phyloP scores from a whole-genome alignment of 495 filamentous ascomycete species.

The Trichoderma gamsii region DNA sequence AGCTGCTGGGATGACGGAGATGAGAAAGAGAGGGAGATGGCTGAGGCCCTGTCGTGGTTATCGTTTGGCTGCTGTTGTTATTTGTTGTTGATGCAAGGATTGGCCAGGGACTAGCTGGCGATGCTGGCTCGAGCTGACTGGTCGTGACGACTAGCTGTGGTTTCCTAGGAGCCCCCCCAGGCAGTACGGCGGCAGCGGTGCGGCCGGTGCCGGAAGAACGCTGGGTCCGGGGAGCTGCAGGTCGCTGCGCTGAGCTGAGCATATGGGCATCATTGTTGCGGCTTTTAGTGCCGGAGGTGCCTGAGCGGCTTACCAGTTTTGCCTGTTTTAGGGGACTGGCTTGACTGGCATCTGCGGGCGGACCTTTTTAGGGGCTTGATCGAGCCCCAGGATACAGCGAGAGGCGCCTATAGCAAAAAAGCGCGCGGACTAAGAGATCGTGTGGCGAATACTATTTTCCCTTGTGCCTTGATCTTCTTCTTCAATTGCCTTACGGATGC shows the following conservation, averaged over 20 bases:
- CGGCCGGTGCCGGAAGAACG: background rate
- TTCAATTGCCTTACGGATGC: background rate
- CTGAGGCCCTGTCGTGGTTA: background rate
- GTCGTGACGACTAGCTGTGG: background rate
- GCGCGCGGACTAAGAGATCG: background rate
- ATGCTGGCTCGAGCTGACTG: background rate
- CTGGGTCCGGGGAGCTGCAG: background rate
- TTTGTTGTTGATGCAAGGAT: background rate
- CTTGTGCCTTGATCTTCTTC: background rate
- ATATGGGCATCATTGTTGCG: background rate
- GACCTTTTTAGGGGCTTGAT: conserved; percentile 4
- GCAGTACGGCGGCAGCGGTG: background rate
- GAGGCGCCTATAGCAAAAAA: background rate
- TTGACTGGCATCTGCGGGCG: background rate
- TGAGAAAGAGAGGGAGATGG: background rate
- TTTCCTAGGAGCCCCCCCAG: conserved; percentile 1
- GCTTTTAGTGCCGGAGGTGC: background rate
- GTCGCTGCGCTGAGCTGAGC: background rate
- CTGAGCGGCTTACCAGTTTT: conserved; percentile 8
- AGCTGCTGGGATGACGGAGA: background rate
- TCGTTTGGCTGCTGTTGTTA: conserved; percentile 7
- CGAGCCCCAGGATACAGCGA: background rate
- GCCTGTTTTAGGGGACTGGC: background rate
- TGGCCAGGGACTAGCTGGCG: background rate
- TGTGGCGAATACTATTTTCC: background rate